Conservation (phyloP, 2,329 filamentous ascomycete genomes). For the Trichoderma pleuroti region DNA sequence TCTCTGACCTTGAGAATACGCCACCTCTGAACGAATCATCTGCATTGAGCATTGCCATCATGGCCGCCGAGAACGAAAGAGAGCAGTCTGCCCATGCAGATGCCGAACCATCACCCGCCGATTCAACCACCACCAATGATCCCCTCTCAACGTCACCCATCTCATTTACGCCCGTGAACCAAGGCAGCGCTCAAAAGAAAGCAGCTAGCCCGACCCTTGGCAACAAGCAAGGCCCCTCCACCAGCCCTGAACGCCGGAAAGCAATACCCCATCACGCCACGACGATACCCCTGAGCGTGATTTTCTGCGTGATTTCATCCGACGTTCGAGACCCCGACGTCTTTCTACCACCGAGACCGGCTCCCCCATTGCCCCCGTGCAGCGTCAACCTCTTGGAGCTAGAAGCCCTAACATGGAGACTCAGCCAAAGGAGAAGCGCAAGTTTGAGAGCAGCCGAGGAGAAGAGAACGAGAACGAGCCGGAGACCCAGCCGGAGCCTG, state of each 20-base stretch:
- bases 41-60: background rate
- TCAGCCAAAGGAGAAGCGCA: conserved; percentile 34
- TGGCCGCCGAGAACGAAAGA: background rate
- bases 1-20: conserved; percentile 13
- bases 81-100: background rate
- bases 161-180: conserved; percentile 31
- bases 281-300: conserved; percentile 36
- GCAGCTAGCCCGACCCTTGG: background rate
- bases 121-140: background rate
- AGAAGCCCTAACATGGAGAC: conserved; percentile 37
- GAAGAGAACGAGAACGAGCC: conserved; percentile 23
- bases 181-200: conserved; percentile 11
- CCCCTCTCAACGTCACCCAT: conserved; percentile 6
- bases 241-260: background rate
- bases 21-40: conserved; percentile 1
- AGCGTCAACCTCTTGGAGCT: conserved; percentile 32
- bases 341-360: conserved; percentile 31
- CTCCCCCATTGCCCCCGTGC: conserved; percentile 29
- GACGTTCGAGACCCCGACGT: conserved; percentile 30
- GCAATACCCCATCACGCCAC: conserved; percentile 19
- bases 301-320: conserved; percentile 36
- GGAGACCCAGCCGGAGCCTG: conserved; percentile 23
- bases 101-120: background rate
- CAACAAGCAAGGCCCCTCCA: background rate
- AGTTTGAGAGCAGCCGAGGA: conserved; percentile 25